Conservation (phyloP, 1,284 basidiomycete species). For the Porodaedalea pini region DNA sequence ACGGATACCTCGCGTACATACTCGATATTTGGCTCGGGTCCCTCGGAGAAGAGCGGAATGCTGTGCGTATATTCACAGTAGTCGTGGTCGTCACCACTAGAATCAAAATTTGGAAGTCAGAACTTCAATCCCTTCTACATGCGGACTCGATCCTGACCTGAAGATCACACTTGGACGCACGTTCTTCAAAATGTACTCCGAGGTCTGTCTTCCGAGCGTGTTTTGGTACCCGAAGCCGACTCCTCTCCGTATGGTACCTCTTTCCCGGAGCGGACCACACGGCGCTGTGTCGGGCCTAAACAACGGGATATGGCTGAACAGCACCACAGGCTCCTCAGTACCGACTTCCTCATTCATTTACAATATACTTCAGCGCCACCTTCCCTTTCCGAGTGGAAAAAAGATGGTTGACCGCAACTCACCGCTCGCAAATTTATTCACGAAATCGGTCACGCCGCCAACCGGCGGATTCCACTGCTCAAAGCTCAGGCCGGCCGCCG, state of each 20-base stretch:
- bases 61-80: slow-evolving; percentile 75
- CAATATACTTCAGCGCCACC: neutral
- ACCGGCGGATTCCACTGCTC: slow-evolving; percentile 58
- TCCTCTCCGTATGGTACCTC: slow-evolving; percentile 67
- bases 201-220: slow-evolving; percentile 69
- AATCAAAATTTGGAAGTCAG: neutral
- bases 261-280: slow-evolving; percentile 77
- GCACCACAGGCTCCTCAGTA: slow-evolving; percentile 48
- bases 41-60: slow-evolving; percentile 28
- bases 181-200: slow-evolving; percentile 62
- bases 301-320: slow-evolving; percentile 83
- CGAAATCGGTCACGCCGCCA: slow-evolving; percentile 68
- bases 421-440: slow-evolving; percentile 57
- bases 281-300: slow-evolving; percentile 62
- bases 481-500: slow-evolving; percentile 46
- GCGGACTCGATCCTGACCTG: slow-evolving; percentile 50
- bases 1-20: slow-evolving; percentile 70
- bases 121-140: neutral
- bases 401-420: slow-evolving; percentile 21
- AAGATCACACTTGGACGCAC: slow-evolving; percentile 67
- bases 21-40: slow-evolving; percentile 23
- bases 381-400: too few species aligned
- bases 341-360: slow-evolving; percentile 18
- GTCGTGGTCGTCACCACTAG: slow-evolving; percentile 87
- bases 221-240: slow-evolving; percentile 83